phyloP scores from a whole-genome alignment of 768 basidiomycete species.

The Mycena kentingensis region DNA sequence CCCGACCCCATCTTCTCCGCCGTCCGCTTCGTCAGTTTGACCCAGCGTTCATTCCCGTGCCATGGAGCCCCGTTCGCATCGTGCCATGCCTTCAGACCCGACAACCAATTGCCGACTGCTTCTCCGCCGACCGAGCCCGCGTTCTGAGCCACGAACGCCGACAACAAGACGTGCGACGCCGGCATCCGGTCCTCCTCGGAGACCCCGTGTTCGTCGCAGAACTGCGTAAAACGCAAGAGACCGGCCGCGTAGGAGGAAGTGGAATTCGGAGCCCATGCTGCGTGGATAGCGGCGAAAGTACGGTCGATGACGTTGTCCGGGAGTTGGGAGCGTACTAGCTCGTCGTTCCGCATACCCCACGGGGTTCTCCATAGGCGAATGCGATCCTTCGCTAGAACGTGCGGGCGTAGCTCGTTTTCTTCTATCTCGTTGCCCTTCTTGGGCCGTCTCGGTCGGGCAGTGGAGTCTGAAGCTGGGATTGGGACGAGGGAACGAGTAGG shows the following conservation, averaged over 20 bases:
- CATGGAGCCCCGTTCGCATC: slow-evolving; percentile 1
- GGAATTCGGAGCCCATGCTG: slow-evolving; percentile 8
- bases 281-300: not conserved
- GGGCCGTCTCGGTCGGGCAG: not conserved
- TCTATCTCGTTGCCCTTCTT: not conserved
- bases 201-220: slow-evolving; percentile 4
- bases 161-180: not conserved
- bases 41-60: slow-evolving; percentile 5
- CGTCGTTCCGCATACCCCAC: not conserved
- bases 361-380: slow-evolving; percentile 3
- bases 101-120: slow-evolving; percentile 4
- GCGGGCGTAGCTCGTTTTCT: not conserved
- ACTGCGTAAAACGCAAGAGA: slow-evolving; percentile 24
- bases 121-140: slow-evolving; percentile 2
- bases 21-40: not conserved
- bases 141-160: slow-evolving; percentile 11
- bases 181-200: not conserved
- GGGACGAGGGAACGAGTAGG: too few relatives aligned
- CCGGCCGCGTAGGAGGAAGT: slow-evolving; percentile 25
- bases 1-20: slow-evolving; percentile 1
- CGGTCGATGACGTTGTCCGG: not conserved
- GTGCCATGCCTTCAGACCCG: slow-evolving; percentile 8
- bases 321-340: not conserved
- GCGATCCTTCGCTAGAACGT: not conserved
- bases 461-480: too few relatives aligned